Evolutionary conservation across 2,329 filamentous ascomycete genomes (phyloP).

Genomic region (Claviceps fusiformis): DNA sequence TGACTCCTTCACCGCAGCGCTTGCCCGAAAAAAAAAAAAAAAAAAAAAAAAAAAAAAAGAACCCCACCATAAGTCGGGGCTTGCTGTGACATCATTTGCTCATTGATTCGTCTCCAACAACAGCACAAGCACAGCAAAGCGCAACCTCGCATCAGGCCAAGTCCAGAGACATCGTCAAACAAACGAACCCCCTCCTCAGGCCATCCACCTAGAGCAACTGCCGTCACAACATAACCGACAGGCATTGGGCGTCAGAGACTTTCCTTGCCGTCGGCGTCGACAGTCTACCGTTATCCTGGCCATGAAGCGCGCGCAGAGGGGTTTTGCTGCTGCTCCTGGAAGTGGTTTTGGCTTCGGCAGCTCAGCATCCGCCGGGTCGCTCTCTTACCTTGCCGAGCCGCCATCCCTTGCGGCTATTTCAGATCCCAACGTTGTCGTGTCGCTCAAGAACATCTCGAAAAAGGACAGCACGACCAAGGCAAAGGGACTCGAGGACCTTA

Average conservation of each 20-base stretch:
- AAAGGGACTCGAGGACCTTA: conserved; percentile 78
- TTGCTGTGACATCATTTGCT: background rate
- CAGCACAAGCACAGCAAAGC: too few relatives aligned
- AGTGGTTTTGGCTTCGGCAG: conserved; percentile 20
- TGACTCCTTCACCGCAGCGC: background rate
- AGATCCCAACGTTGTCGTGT: conserved; percentile 69
- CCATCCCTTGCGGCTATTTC: conserved; percentile 66
- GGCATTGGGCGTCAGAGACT: background rate
- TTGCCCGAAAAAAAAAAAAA: background rate
- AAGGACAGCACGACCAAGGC: conserved; percentile 87
- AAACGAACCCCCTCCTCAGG: background rate
- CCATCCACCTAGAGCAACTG: background rate
- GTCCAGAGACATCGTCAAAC: background rate
- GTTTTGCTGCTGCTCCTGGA: conserved; percentile 6
- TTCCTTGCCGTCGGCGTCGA: background rate
- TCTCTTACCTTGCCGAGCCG: conserved; percentile 81
- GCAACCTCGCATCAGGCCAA: background rate
- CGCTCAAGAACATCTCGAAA: conserved; percentile 87
- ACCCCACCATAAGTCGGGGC: background rate
- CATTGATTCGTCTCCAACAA: background rate
- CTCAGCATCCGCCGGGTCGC: conserved; percentile 29
- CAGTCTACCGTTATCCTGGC: background rate
- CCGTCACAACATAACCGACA: background rate
- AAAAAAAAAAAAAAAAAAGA: background rate
- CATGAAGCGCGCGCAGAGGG: conserved; percentile 7